Conservation (phyloP, 768 basidiomycete genomes). For the Lactarius sanguifluus region DNA sequence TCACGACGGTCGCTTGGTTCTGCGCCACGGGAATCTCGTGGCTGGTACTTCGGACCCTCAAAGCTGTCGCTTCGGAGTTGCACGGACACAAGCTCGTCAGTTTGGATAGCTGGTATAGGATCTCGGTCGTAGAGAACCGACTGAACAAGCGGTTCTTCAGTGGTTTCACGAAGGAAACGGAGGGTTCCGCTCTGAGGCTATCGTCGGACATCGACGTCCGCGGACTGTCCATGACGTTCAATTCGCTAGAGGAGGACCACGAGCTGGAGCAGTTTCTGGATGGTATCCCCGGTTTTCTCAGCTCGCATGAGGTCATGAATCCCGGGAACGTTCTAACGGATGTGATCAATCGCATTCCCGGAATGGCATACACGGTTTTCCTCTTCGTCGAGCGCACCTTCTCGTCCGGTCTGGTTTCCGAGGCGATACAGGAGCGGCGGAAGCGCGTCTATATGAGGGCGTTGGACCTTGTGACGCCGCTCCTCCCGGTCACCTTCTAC, state of each 20-base stretch:
- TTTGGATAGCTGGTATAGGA: slow-evolving; percentile 22
- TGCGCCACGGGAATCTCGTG: slow-evolving; percentile 21
- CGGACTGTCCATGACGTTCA: slow-evolving; percentile 19
- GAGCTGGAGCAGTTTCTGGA: slow-evolving; percentile 24
- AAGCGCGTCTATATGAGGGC: slow-evolving; percentile 18
- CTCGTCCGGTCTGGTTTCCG: slow-evolving; percentile 20
- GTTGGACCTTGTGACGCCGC: slow-evolving; percentile 14
- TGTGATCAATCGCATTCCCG: slow-evolving; percentile 12
- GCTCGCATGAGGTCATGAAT: slow-evolving; percentile 16
- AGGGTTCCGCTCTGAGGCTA: slow-evolving; percentile 12
- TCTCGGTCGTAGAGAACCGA: slow-evolving; percentile 18
- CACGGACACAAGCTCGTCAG: slow-evolving; percentile 22
- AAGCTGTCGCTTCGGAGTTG: slow-evolving; percentile 13
- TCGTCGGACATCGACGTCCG: slow-evolving; percentile 22
- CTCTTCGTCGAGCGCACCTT: slow-evolving; percentile 23
- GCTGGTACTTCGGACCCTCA: slow-evolving; percentile 13
- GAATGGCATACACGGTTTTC: slow-evolving; percentile 23
- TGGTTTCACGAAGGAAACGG: slow-evolving; percentile 21
- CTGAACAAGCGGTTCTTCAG: slow-evolving; percentile 21
- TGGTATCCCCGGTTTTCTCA: slow-evolving; percentile 23
- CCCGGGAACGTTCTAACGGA: slow-evolving; percentile 3
- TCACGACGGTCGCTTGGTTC: slow-evolving; percentile 24
- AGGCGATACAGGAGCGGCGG: slow-evolving; percentile 17
- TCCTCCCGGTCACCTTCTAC: slow-evolving; percentile 23
- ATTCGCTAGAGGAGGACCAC: slow-evolving; percentile 26